A percentile compares a stretch with the other conserved stretches of the same genome.
Conservation (phyloP, 768 basidiomycete genomes). For the Candolleomyces eurysporus region DNA sequence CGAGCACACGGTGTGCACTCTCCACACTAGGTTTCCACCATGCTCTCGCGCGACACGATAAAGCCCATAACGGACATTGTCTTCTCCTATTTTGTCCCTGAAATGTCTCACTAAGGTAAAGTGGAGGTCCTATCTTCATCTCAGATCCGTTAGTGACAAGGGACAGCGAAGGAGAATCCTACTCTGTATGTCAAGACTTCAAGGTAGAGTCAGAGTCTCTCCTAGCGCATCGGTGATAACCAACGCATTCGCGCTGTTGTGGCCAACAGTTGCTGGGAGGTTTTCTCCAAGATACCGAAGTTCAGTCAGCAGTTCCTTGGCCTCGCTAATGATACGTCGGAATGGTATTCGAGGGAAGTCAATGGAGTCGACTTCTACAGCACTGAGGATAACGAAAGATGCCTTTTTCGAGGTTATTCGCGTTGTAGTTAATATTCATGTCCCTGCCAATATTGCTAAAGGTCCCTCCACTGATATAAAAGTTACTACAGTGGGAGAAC, state of each 20-base stretch:
- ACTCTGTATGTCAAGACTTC: constrained; percentile 4
- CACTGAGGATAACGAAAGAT: no score
- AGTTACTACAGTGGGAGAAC: no score
- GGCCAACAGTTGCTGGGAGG: background rate
- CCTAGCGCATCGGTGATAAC: background rate
- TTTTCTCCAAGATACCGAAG: no score
- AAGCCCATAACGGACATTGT: background rate
- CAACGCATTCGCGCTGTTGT: background rate
- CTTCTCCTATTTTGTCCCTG: background rate
- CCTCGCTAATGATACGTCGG: no score
- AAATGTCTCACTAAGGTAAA: background rate
- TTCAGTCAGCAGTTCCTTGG: no score
- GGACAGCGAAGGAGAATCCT: background rate
- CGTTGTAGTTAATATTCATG: no score
- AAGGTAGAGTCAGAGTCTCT: constrained; percentile 8
- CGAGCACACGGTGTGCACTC: no score
- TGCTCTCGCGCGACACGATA: background rate
- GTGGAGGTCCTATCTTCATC: background rate
- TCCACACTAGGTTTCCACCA: background rate
- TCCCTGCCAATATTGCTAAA: no score
- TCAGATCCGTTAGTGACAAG: background rate
- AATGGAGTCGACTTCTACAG: no score
- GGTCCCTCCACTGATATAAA: no score
- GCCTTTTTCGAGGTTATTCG: no score
- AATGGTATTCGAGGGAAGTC: no score